Evolutionary conservation across 2,329 filamentous ascomycete species (phyloP), one percentile per base, ranked within the genome.

Genomic region (Xylaria multiplex): DNA sequence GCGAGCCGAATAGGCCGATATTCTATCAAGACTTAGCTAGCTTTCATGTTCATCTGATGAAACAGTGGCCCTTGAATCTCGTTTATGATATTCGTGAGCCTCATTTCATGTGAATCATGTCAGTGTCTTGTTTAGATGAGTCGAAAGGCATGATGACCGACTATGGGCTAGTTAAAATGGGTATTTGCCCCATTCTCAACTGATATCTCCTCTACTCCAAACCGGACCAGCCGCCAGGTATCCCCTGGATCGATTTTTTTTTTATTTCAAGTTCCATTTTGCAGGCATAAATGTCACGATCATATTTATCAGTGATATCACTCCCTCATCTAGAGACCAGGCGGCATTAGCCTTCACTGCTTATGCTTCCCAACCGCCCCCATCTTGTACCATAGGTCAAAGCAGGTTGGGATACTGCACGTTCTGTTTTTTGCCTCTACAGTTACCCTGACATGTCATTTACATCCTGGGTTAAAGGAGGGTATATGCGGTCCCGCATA

Each of bases 331-430:
- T 58, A 65, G 64, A 63, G 66, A 42, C 67, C 69, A 64, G 62
- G 68, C 69, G 68, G 69, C 65, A 73, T 69, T 67, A 62, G 62
- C 72, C 70, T 73, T 71, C 70, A 75, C 70, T 71, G 68, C 69
- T 61, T 70, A 66, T 72, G 63, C 71, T 73, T 62, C 64, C 71
- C 70, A 71, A 71, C 69, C 69, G 65, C 58, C 71, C 69, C 64
- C 58, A 69, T 60, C 62, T 69, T 61, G 60, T 60, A 57, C 63
- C 54, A 27, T 37, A 57, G 32, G 35, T n/a, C 32, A 60, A 35
- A 27, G 56, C n/a, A 70, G 60, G 46, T 73, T 74, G 72, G 74
- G 68, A 64, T 69, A 71, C 42, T 66, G 66, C 69, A 70, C 64
- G 69, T 69, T 69, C 71, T 70, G 66, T 65, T 62, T 62, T 59